These are phyloP conservation scores for Syzygium grande DNA, from an alignment of 345 rosid genomes.

Conservation along the genomic window DNA sequence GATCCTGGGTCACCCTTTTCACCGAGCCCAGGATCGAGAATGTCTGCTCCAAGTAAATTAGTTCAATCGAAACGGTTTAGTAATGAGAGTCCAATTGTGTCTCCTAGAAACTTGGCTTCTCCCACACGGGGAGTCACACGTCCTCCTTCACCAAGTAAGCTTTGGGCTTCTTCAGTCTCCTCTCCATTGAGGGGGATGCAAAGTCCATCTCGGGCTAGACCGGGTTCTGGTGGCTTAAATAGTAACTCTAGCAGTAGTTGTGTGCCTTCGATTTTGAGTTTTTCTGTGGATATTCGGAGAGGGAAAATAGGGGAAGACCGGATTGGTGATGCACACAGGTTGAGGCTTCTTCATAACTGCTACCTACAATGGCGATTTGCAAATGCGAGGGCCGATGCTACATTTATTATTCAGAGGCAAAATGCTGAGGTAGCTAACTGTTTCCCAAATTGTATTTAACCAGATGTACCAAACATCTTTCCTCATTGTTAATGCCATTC, in stretches of 20 bases:
- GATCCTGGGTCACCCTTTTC: conserved; percentile 80
- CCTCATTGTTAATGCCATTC: background rate
- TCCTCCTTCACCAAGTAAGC: conserved; percentile 79
- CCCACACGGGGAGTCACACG: conserved; percentile 47
- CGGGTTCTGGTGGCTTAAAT: conserved; percentile 23
- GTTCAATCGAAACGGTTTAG: conserved; percentile 55
- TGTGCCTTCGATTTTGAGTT: conserved; percentile 75
- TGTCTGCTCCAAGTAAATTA: conserved; percentile 32
- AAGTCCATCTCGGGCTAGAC: conserved; percentile 68
- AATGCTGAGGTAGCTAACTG: conserved; percentile 58
- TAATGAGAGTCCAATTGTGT: conserved; percentile 37
- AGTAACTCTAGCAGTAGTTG: conserved; percentile 28
- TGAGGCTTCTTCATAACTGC: conserved; percentile 80
- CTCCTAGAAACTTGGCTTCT: conserved; percentile 63
- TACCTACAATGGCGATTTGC: conserved; percentile 83
- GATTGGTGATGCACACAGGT: conserved; percentile 65
- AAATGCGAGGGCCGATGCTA: conserved; percentile 72
- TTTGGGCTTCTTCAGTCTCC: conserved; percentile 47
- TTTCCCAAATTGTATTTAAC: background rate
- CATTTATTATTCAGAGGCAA: conserved; percentile 51
- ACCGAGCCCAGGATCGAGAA: conserved; percentile 53
- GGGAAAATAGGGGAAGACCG: conserved; percentile 77
- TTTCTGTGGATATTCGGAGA: conserved; percentile 79
- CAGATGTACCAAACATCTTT: background rate
- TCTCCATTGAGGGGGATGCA: conserved; percentile 52